phyloP scores from a whole-genome alignment of 805 yeast species.

The Candida oleophila region DNA sequence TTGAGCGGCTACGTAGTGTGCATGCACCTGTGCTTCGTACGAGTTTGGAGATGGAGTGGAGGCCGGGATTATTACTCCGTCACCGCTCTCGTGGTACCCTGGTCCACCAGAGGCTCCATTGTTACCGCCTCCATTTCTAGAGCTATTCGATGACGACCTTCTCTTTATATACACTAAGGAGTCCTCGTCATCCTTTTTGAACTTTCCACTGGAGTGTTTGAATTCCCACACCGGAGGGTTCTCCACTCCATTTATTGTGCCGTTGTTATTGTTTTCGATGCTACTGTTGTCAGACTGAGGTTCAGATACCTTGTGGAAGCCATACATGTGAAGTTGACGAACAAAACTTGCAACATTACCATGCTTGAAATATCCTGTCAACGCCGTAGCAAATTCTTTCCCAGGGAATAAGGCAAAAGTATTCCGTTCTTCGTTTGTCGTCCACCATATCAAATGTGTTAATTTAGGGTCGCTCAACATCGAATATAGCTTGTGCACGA shows the following conservation, averaged over 20 bases:
- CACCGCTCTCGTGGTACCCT: neutral
- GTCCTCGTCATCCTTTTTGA: conserved; percentile 46
- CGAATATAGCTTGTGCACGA: conserved; percentile 48
- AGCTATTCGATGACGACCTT: conserved; percentile 40
- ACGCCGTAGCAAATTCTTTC: conserved; percentile 56
- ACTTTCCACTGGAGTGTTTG: conserved; percentile 51
- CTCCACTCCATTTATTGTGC: conserved; percentile 11
- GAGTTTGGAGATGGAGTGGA: conserved; percentile 11
- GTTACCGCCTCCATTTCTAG: conserved; percentile 11
- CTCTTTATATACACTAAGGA: conserved; percentile 47
- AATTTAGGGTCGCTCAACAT: conserved; percentile 38
- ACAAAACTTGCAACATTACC: conserved; percentile 93
- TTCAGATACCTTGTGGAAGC: conserved; percentile 80
- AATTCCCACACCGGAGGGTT: conserved; percentile 52
- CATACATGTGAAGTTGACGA: conserved; percentile 93
- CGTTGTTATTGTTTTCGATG: neutral
- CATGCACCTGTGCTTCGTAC: conserved; percentile 10
- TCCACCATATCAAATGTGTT: conserved; percentile 43
- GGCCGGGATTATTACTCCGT: conserved; percentile 6
- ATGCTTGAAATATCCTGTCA: conserved; percentile 84
- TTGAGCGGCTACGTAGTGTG: conserved; percentile 8
- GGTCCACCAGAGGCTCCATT: neutral
- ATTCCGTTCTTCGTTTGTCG: conserved; percentile 42
- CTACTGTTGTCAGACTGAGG: conserved; percentile 18
- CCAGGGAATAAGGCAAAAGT: conserved; percentile 68